Conservation (phyloP, 2,329 filamentous ascomycete species). For the Beauveria varroae region DNA sequence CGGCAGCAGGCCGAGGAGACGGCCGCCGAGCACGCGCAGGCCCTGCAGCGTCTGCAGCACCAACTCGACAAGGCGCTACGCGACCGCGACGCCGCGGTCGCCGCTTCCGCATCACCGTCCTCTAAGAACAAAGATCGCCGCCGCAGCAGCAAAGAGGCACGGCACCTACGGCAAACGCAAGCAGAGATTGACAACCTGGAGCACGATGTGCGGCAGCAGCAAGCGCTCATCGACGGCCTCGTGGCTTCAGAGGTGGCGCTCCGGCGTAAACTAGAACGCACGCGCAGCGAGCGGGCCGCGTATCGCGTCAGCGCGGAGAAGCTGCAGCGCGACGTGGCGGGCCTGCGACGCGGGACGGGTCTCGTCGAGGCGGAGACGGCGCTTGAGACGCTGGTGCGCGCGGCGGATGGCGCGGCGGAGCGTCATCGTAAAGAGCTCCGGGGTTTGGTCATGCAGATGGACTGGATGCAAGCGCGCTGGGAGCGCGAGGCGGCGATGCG, state of each 20-base stretch:
- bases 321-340: slow-evolving; percentile 39
- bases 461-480: slow-evolving; percentile 79
- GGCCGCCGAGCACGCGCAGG: slow-evolving; percentile 34
- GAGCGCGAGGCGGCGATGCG: slow-evolving; percentile 75
- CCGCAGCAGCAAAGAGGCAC: slow-evolving; percentile 44
- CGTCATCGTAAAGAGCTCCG: slow-evolving; percentile 68
- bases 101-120: slow-evolving; percentile 12
- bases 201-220: slow-evolving; percentile 62
- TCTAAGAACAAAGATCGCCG: slow-evolving; percentile 23
- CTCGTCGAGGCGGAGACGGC: slow-evolving; percentile 35
- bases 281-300: slow-evolving; percentile 56
- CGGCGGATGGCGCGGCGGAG: slow-evolving; percentile 55
- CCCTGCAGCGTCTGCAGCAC: slow-evolving; percentile 35
- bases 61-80: slow-evolving; percentile 45
- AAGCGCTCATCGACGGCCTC: slow-evolving; percentile 54
- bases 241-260: slow-evolving; percentile 51
- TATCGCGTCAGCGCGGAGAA: slow-evolving; percentile 48
- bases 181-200: slow-evolving; percentile 62
- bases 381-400: slow-evolving; percentile 51
- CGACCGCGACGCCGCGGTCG: slow-evolving; percentile 32
- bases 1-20: slow-evolving; percentile 44
- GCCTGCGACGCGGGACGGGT: slow-evolving; percentile 22
- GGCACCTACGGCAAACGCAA: slow-evolving; percentile 55
- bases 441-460: slow-evolving; percentile 81
- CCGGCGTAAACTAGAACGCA: slow-evolving; percentile 60